Evolutionary conservation across 2,329 filamentous ascomycete species (phyloP).

Genomic region (Spiromastix sp.): DNA sequence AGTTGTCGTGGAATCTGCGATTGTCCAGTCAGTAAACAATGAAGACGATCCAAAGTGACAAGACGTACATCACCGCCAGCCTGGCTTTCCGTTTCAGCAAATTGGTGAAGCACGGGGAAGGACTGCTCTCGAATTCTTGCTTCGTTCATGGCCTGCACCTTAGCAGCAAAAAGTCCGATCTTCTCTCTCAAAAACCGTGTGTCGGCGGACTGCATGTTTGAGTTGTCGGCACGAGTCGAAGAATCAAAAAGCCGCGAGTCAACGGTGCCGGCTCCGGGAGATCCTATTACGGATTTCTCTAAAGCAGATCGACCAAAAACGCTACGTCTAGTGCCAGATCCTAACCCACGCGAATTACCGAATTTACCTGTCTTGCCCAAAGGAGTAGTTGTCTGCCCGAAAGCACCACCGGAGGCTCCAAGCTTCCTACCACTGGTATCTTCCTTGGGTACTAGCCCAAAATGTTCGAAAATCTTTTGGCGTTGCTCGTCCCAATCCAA

Average conservation of each 20-base stretch:
- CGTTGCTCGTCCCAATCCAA: slow-evolving; percentile 95
- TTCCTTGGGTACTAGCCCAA: slow-evolving; percentile 59
- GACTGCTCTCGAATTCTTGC: slow-evolving; percentile 55
- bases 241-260: slow-evolving; percentile 58
- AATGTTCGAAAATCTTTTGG: slow-evolving; percentile 89
- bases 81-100: slow-evolving; percentile 62
- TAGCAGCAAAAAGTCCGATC: slow-evolving; percentile 68
- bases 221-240: slow-evolving; percentile 44
- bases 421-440: slow-evolving; percentile 30
- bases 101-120: slow-evolving; percentile 66
- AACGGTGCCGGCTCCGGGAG: slow-evolving; percentile 55
- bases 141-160: slow-evolving; percentile 68
- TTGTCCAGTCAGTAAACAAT: slow-evolving; percentile 8
- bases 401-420: slow-evolving; percentile 33
- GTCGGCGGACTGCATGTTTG: slow-evolving; percentile 47
- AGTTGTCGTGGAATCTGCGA: slow-evolving; percentile 59
- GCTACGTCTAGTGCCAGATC: slow-evolving; percentile 38
- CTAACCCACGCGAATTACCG: slow-evolving; percentile 33
- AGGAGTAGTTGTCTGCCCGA: slow-evolving; percentile 36
- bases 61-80: slow-evolving; percentile 52
- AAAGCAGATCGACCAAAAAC: slow-evolving; percentile 60
- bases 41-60: slow-evolving; percentile 2
- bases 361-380: slow-evolving; percentile 29
- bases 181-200: slow-evolving; percentile 74
- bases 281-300: slow-evolving; percentile 79